Evolutionary conservation across 2,329 filamentous ascomycete species (phyloP).

Genomic region (Trichophyton simii): DNA sequence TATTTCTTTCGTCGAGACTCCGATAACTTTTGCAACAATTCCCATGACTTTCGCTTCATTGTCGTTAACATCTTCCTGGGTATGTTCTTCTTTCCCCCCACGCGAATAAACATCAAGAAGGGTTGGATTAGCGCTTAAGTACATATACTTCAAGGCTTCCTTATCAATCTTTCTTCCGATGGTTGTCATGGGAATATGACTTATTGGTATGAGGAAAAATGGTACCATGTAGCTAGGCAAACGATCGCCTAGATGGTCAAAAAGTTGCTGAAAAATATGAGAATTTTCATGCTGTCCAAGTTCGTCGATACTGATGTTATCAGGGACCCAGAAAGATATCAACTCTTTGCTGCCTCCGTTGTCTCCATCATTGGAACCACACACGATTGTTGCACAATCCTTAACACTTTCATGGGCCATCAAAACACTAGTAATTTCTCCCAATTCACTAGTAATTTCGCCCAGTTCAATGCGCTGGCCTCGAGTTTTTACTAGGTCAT

Average conservation of each 20-base stretch:
- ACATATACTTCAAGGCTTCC: conserved; percentile 37
- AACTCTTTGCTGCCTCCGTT: conserved; percentile 41
- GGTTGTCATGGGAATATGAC: conserved; percentile 54
- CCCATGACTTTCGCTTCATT: conserved; percentile 46
- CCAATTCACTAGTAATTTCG: conserved; percentile 61
- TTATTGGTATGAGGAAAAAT: conserved; percentile 57
- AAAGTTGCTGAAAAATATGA: conserved; percentile 33
- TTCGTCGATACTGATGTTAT: conserved; percentile 7
- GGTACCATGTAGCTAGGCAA: conserved; percentile 73
- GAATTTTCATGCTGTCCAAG: not conserved
- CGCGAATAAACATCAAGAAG: conserved; percentile 34
- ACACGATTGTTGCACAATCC: conserved; percentile 54
- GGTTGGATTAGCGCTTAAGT: conserved; percentile 35
- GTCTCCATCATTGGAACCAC: conserved; percentile 26
- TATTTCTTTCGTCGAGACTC: conserved; percentile 37
- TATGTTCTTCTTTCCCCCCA: conserved; percentile 18
- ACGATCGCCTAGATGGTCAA: conserved; percentile 40
- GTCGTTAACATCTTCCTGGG: conserved; percentile 37
- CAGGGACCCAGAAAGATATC: conserved; percentile 56
- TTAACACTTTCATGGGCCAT: conserved; percentile 40
- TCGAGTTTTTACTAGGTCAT: conserved; percentile 70
- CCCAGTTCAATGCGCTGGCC: conserved; percentile 68
- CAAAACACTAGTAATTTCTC: conserved; percentile 57
- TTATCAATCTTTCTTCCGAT: conserved; percentile 62
- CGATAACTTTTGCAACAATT: conserved; percentile 42